Conservation (phyloP, 2,329 filamentous ascomycete species). For the Aspergillus puulaauensis region DNA sequence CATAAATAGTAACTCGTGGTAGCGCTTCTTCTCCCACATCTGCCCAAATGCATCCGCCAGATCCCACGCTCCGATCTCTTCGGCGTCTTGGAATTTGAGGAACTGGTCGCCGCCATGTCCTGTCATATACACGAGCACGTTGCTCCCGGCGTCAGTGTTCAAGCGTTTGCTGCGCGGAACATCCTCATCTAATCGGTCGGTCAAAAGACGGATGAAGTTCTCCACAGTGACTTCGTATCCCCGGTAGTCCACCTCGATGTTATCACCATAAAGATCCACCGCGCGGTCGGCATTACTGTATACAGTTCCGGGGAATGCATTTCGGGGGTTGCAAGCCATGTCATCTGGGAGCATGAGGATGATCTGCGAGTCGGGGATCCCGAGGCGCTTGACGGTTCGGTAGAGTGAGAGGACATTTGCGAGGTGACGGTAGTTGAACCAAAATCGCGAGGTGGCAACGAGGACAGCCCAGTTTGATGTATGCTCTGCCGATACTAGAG, state of each 20-base stretch:
- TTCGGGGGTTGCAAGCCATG: conserved; percentile 98
- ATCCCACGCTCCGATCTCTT: conserved; percentile 96
- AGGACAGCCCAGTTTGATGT: conserved; percentile 99
- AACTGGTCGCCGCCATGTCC: conserved; percentile 98
- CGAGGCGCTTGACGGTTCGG: conserved; percentile 94
- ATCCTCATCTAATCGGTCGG: conserved; percentile 89
- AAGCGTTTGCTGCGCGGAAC: conserved; percentile 93
- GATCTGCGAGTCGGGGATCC: conserved; percentile 97
- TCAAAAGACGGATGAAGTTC: conserved; percentile 94
- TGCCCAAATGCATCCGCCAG: conserved; percentile 96
- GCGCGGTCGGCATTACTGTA: conserved; percentile 98
- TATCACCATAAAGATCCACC: conserved; percentile 95
- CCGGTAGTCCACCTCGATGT: conserved; percentile 97
- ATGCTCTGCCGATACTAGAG: conserved; percentile 52
- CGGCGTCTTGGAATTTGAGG: conserved; percentile 95
- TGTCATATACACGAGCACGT: conserved; percentile 99
- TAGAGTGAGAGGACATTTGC: conserved; percentile 97
- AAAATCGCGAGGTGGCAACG: conserved; percentile 97
- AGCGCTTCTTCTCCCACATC: conserved; percentile 99
- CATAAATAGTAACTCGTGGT: conserved; percentile 98
- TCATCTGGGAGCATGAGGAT: conserved; percentile 99
- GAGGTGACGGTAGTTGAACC: conserved; percentile 99
- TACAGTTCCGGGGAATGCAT: conserved; percentile 94
- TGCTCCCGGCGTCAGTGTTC: conserved; percentile 91
- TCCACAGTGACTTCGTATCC: conserved; percentile 99